Evolutionary conservation across 768 basidiomycete species (phyloP), one percentile per base, ranked within the genome.

Genomic region (Suillus subaureus): DNA sequence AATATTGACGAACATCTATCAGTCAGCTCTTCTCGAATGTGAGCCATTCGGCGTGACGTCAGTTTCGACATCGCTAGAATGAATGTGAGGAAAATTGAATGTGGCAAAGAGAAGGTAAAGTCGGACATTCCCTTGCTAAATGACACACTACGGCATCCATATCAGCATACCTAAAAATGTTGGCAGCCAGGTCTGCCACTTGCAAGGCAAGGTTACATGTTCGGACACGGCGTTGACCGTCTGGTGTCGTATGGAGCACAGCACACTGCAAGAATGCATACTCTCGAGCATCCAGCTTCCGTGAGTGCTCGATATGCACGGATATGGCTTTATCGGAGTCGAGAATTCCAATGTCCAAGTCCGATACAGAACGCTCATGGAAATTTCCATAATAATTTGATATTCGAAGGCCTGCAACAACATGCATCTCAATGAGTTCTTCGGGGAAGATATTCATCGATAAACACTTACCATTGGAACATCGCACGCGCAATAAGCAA

Each of bases 121-220:
- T 73, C 85, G 71, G 67, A 95, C 97, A 89, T 73, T 92, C 87
- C 68, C 95, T 92, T 39, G 89, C 81, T 66, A 94, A 77, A 74
- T 91, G 81, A 51, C 87, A 84, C 28, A 96, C 82, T 2, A 89
- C 86, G 3, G 93, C 85, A 70, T 99, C 96, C 81, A 95, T 84
- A 77, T 99, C 97, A 15, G 94, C 95, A 76, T 81, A 93, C 61
- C 91, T 87, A 80, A 96, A 99, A 13, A 99, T 89, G 73, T 91
- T 96, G 11, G 89, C 93, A n/a, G 95, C 93, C 68, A 99, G 78
- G 45, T 89, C 85, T 3, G 88, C 91, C 1, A 94, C 88, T 55
- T 88, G 89, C 64, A 98, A 75, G 1, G 90, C 91, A n/a, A 98
- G 79, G 70, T 99, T 99, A 73, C 89, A 84, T 35, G 89, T 87